Conservation (phyloP, 352 stramenopile genomes). For the Phytophthora pinifolia region DNA sequence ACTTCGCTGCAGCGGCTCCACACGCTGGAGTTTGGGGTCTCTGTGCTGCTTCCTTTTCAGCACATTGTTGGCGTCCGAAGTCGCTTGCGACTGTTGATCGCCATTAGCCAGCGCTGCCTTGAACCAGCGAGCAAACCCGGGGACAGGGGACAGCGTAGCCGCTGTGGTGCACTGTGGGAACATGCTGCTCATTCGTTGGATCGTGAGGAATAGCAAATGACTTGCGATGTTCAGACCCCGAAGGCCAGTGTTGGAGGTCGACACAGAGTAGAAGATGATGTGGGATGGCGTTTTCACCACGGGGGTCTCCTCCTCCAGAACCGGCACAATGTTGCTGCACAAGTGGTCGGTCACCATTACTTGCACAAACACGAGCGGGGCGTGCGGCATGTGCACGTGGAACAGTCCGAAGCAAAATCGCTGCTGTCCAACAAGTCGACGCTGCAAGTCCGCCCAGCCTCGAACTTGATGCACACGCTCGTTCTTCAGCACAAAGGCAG, state of each 20-base stretch:
- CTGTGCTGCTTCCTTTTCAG: slow-evolving; percentile 20
- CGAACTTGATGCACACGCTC: slow-evolving; percentile 78
- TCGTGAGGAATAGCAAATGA: slow-evolving; percentile 83
- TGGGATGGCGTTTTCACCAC: slow-evolving; percentile 55
- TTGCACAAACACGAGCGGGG: slow-evolving; percentile 78
- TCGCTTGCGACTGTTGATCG: slow-evolving; percentile 24
- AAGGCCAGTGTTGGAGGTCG: slow-evolving; percentile 76
- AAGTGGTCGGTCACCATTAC: slow-evolving; percentile 71
- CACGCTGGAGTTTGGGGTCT: slow-evolving; percentile 13
- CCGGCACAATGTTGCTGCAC: slow-evolving; percentile 58
- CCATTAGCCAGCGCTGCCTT: slow-evolving; percentile 37
- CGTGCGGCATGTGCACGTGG: slow-evolving; percentile 71
- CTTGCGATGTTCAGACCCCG: slow-evolving; percentile 81
- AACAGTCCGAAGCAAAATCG: slow-evolving; percentile 86
- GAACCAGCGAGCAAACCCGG: slow-evolving; percentile 76
- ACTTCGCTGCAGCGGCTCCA: slow-evolving; percentile 31
- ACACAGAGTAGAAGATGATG: slow-evolving; percentile 88
- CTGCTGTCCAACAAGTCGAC: slow-evolving; percentile 60
- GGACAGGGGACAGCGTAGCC: slow-evolving; percentile 79
- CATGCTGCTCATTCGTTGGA: slow-evolving; percentile 67
- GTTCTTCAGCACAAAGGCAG: slow-evolving; percentile 71
- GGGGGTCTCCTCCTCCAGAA: slow-evolving; percentile 56
- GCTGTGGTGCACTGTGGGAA: slow-evolving; percentile 67
- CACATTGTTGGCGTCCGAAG: slow-evolving; percentile 16
- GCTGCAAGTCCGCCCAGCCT: slow-evolving; percentile 64